Evolutionary conservation across 2,329 filamentous ascomycete genomes (phyloP).

Genomic region (Aciculosporium take): DNA sequence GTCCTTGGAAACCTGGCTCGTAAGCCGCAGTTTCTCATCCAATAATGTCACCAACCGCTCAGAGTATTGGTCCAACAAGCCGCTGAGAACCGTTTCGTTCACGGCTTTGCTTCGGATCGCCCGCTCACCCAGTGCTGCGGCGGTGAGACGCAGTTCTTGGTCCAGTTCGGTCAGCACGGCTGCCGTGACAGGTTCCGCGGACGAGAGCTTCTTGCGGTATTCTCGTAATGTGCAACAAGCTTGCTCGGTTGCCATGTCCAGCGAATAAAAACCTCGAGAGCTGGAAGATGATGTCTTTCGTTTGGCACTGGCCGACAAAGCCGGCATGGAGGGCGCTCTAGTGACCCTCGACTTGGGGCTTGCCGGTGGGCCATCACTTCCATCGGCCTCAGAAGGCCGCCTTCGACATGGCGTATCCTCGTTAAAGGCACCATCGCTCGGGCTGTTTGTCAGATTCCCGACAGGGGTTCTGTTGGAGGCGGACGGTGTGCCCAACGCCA

Average conservation of each 20-base stretch:
- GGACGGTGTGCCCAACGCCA: constrained; percentile 25
- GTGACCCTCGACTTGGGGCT: constrained; percentile 34
- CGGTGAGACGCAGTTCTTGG: constrained; percentile 48
- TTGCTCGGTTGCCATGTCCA: constrained; percentile 51
- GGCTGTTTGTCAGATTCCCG: constrained; percentile 25
- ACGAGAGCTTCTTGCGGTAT: constrained; percentile 48
- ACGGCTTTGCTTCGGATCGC: constrained; percentile 39
- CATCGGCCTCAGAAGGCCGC: constrained; percentile 28
- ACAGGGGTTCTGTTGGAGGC: constrained; percentile 25
- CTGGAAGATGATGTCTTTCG: constrained; percentile 35
- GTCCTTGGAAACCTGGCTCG: constrained; percentile 18
- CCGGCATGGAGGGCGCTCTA: constrained; percentile 40
- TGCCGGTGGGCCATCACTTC: constrained; percentile 32
- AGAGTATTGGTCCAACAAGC: constrained; percentile 61
- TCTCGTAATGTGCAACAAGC: constrained; percentile 46
- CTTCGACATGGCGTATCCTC: constrained; percentile 35
- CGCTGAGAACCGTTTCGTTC: constrained; percentile 44
- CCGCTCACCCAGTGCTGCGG: constrained; percentile 44
- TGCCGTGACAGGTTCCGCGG: constrained; percentile 39
- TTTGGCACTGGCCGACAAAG: constrained; percentile 28
- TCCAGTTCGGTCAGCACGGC: constrained; percentile 49
- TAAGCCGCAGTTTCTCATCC: constrained; percentile 53
- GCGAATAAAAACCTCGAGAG: constrained; percentile 36
- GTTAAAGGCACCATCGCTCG: constrained; percentile 23
- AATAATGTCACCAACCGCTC: constrained; percentile 56